Evolutionary conservation across 1,139 yeast species (phyloP), one percentile per base, ranked within the genome.

Genomic region (Ogataea hybrid): DNA sequence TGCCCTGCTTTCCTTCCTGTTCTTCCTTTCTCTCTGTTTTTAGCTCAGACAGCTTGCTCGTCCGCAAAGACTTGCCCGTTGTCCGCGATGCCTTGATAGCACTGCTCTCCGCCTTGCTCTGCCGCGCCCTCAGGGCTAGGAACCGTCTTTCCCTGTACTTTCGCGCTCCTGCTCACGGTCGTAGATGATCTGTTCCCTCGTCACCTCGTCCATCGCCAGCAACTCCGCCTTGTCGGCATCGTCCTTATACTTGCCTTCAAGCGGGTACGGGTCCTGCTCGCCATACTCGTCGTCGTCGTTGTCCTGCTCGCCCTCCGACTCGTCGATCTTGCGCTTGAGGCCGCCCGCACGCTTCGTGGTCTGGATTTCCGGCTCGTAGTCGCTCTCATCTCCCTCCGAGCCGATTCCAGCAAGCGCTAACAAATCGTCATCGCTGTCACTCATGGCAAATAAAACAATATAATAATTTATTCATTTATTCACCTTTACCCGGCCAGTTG

Each of bases 141-240:
- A 84, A 81, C 59, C 77, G 77, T 62, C 87, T 79, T 65, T 92
- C 97, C 44, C 84, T 81, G 64, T 73, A 89, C 51, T 84, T 78
- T 90, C 95, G 81, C 88, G 79, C 53, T 87, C 95, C 64, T 89
- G 96, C 5, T 87, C 77, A 64, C 99, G 86, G 47, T 92, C 97
- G 56, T 87, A 94, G 47, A 92, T 75, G 45, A 88, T 78, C 54
- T 86, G 82, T 69, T 92, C 98, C 58, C 97, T 81, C 57, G 85
- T 85, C 62, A 92, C 79, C 70, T 94, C 98, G 46, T 92, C 95
- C 81, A 92, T 75, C 1, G 74, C 72, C 57, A 83, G 81, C 51
- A 92, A 69, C 39, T 59, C 60, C 5, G 69, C 80, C 47, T 88
- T 74, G 64, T 94, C 99, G 7, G 70, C 73, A 46, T 82, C 96